Evolutionary conservation across 108 stramenopile genomes (phyloP).

Genomic region (Phaeodactylum tricornutum): DNA sequence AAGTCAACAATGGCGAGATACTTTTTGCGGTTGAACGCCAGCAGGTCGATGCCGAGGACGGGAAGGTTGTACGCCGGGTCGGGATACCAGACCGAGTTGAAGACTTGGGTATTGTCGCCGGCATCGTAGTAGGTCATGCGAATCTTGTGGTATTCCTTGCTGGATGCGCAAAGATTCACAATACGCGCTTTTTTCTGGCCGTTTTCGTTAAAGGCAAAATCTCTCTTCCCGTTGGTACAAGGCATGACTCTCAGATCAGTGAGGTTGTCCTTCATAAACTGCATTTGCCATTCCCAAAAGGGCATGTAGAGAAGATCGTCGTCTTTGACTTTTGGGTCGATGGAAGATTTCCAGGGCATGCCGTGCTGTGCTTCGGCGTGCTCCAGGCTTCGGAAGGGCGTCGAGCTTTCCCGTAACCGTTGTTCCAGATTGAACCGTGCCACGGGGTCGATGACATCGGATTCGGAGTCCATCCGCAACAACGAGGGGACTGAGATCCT

Average conservation of each 20-base stretch:
- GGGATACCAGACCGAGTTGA: constrained; percentile 92
- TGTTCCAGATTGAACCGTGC: constrained; percentile 4
- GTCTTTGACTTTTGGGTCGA: constrained; percentile 38
- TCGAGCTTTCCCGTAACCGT: background rate
- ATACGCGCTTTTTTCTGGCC: constrained; percentile 63
- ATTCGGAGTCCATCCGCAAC: constrained; percentile 3
- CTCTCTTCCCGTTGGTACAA: constrained; percentile 39
- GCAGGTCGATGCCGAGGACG: constrained; percentile 86
- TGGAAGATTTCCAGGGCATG: constrained; percentile 76
- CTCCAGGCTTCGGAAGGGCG: background rate
- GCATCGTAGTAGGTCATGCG: constrained; percentile 96
- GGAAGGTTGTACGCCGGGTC: constrained; percentile 84
- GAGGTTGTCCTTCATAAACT: constrained; percentile 62
- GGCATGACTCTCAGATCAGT: constrained; percentile 50
- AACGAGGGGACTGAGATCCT: too few species aligned
- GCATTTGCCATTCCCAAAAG: constrained; percentile 83
- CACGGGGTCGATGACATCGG: background rate
- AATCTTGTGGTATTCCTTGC: constrained; percentile 81
- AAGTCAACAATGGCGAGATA: constrained; percentile 90
- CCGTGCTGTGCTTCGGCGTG: constrained; percentile 49
- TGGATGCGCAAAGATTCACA: constrained; percentile 56
- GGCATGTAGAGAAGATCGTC: constrained; percentile 75
- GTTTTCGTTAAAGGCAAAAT: constrained; percentile 67
- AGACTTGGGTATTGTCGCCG: constrained; percentile 88
- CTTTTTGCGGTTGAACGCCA: constrained; percentile 86